Percentiles rank a stretch among this genome's conserved stretches.
phyloP scores from a whole-genome alignment of 1,139 yeast genomes.

The Blastobotrys raffinosifermentans region DNA sequence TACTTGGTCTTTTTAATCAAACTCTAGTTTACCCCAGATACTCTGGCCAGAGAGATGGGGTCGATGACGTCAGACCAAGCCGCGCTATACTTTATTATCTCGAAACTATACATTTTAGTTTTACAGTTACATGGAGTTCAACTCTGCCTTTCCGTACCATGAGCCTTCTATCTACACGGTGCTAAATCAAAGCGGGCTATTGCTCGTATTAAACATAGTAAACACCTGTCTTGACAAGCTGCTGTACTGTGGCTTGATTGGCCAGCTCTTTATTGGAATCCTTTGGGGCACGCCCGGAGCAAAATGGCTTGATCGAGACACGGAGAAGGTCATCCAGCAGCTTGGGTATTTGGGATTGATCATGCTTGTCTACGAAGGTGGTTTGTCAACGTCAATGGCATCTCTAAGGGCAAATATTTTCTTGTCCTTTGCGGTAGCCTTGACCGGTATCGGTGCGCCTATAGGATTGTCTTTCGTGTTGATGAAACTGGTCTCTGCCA shows the following conservation, averaged over 20 bases:
- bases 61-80: too few relatives aligned
- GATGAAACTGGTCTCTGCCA: not conserved
- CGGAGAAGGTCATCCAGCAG: constrained; percentile 1
- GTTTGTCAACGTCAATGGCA: constrained; percentile 2
- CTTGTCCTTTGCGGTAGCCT: constrained; percentile 4
- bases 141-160: constrained; percentile 5
- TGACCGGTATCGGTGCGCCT: constrained; percentile 5
- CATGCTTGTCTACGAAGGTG: constrained; percentile 7
- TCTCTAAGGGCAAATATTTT: constrained; percentile 4
- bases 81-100: too few relatives aligned
- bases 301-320: not conserved
- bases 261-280: constrained; percentile 6
- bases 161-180: constrained; percentile 5
- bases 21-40: too few relatives aligned
- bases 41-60: too few relatives aligned
- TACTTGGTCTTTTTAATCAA: too few relatives aligned
- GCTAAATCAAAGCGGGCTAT: constrained; percentile 2
- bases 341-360: constrained; percentile 7
- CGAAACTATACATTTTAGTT: constrained; percentile 1
- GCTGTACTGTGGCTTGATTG: constrained; percentile 7
- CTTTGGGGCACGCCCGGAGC: constrained; percentile 7
- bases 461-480: constrained; percentile 5
- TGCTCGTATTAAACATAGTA: constrained; percentile 3
- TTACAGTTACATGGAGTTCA: not conserved
- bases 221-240: not conserved